Conservation (phyloP, 495 filamentous ascomycete genomes). For the Chaetomium cochliodes region DNA sequence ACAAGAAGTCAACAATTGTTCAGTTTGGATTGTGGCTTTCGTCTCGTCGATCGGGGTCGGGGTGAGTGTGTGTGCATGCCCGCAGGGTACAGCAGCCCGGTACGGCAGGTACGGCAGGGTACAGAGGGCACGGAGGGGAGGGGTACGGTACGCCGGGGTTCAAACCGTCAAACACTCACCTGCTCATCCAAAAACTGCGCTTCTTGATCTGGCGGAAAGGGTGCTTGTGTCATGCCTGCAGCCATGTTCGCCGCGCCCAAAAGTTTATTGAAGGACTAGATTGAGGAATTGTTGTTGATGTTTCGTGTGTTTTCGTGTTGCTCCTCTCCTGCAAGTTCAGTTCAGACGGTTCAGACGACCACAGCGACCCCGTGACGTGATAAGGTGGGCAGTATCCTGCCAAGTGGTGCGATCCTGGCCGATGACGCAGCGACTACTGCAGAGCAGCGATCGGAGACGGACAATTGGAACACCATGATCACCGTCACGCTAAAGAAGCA, state of each 20-base stretch:
- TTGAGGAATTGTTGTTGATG: background rate
- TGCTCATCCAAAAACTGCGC: background rate
- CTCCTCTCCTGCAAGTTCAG: too few species aligned
- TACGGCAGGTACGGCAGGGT: too few species aligned
- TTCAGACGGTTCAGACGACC: background rate
- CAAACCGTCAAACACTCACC: constrained; percentile 2
- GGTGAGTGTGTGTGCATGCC: too few species aligned
- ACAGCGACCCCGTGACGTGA: background rate
- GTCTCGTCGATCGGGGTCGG: too few species aligned
- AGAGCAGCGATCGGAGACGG: background rate
- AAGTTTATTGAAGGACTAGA: background rate
- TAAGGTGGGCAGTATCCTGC: background rate
- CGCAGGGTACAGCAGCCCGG: too few species aligned
- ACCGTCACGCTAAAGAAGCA: background rate
- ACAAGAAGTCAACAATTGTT: background rate
- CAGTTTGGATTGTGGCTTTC: background rate
- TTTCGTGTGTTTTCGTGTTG: background rate
- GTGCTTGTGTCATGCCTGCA: background rate
- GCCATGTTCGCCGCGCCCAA: background rate
- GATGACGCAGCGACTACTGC: constrained; percentile 7
- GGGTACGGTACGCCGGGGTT: background rate
- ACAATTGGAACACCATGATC: background rate
- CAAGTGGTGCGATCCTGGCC: background rate
- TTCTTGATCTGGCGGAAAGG: background rate
- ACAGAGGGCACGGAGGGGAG: too few species aligned